Conservation (phyloP, 495 filamentous ascomycete species). For the Podospora sp. region DNA sequence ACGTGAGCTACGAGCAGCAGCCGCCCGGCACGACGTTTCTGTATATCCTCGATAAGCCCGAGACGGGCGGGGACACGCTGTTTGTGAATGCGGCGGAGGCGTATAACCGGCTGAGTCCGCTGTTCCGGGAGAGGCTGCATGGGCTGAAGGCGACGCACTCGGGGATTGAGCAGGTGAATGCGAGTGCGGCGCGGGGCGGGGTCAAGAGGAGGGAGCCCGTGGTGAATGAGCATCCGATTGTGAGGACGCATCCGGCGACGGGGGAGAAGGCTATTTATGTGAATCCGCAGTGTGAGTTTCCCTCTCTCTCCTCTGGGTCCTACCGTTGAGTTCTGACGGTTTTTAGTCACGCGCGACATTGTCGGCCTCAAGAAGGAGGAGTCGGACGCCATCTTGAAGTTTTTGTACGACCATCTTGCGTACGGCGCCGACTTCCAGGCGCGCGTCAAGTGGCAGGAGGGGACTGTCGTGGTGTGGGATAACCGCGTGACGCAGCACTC, state of each 20-base stretch:
- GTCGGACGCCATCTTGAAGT: constrained; percentile 77
- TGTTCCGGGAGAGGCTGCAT: constrained; percentile 71
- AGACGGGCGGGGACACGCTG: constrained; percentile 75
- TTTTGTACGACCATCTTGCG: constrained; percentile 84
- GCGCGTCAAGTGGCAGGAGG: constrained; percentile 79
- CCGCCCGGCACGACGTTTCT: constrained; percentile 86
- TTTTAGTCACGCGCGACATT: constrained; percentile 67
- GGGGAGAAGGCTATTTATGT: constrained; percentile 87
- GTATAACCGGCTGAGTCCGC: constrained; percentile 73
- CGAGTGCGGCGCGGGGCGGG: constrained; percentile 56
- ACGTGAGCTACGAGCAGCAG: constrained; percentile 81
- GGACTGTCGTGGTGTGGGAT: constrained; percentile 89
- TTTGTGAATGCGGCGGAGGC: constrained; percentile 75
- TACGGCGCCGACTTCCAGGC: constrained; percentile 85
- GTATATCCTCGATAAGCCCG: constrained; percentile 76
- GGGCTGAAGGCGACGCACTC: constrained; percentile 78
- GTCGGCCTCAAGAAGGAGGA: constrained; percentile 78
- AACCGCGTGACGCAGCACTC: constrained; percentile 80
- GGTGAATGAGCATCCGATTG: constrained; percentile 68
- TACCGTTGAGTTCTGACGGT: no score
- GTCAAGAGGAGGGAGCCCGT: constrained; percentile 73
- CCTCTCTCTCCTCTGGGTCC: no score
- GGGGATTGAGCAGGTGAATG: constrained; percentile 69
- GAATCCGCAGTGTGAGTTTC: constrained; percentile 77
- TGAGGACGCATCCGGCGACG: constrained; percentile 79